Evolutionary conservation across 2,329 filamentous ascomycete species (phyloP), one percentile per base, ranked within the genome.

Genomic region (Fusarium oligoseptatum): DNA sequence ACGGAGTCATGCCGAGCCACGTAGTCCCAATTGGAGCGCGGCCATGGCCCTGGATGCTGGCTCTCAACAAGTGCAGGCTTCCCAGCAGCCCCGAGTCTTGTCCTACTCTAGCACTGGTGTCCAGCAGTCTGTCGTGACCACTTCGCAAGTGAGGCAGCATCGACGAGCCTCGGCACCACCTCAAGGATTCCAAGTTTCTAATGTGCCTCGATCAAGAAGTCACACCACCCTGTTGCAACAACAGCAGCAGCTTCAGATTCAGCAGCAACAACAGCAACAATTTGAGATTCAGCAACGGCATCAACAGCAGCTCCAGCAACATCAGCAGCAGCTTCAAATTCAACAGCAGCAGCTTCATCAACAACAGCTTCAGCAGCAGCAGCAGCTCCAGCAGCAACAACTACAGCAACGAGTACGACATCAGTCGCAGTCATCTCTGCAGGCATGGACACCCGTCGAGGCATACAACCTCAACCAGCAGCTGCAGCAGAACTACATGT

Each of bases 91-190:
- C 11, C 64, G 55, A 14, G 67, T 56, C 22, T 48, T 76, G 36
- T 74, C 73, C 10, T 76, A 72, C 48, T 75, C 73, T 9, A 76
- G 70, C 41, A 74, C 70, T n/a, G 69, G 71, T 9, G 41, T 63
- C 34, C 71, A 77, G n/a, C 66, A 68, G 39, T 45, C 41, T 22
- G 57, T 45, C 8, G 39, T 66, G 6, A 52, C 67, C 37, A 22
- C 60, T 29, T 55, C 68, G 17, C 67, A 71, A n/a, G n/a, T 63
- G n/a, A 72, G 65, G 20, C 72, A 78, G 43, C 66, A 65, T 34
- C 76, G 76, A 64, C 67, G 66, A 45, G 60, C 64, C 37, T 77
- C 76, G 32, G 72, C 72, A 56, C 76, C 76, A n/a, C 56, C 41
- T 52, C 73, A 76, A 14, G 45, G 61, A 22, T 63, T 56, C 11